phyloP scores from a whole-genome alignment of 2,329 filamentous ascomycete species.

The Bipolaris victoriae region DNA sequence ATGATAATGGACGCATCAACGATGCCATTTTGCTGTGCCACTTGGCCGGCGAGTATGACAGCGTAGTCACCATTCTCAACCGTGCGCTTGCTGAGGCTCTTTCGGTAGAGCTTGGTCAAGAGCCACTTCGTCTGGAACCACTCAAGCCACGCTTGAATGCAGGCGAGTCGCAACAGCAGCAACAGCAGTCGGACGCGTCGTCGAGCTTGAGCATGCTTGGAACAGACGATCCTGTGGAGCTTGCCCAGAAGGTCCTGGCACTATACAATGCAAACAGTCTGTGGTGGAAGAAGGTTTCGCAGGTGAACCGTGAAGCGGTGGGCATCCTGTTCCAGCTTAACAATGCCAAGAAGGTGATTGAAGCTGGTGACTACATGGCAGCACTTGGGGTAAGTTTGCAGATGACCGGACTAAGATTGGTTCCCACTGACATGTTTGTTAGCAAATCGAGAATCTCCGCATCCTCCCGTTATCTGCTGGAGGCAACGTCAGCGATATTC shows the following conservation, averaged over 20 bases:
- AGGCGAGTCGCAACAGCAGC: constrained; percentile 41
- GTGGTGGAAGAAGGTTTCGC: constrained; percentile 65
- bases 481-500: constrained; percentile 79
- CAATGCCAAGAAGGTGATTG: constrained; percentile 64
- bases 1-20: constrained; percentile 90
- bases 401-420: not conserved
- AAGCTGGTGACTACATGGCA: constrained; percentile 63
- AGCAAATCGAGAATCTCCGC: constrained; percentile 75
- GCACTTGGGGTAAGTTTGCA: constrained; percentile 68
- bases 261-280: constrained; percentile 67
- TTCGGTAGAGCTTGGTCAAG: constrained; percentile 82
- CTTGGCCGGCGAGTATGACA: constrained; percentile 92
- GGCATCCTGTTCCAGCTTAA: constrained; percentile 66
- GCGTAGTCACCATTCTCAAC: constrained; percentile 88
- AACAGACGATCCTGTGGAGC: constrained; percentile 68
- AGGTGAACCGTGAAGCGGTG: constrained; percentile 64
- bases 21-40: constrained; percentile 96
- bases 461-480: constrained; percentile 79
- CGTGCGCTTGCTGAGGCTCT: constrained; percentile 89
- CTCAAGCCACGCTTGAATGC: constrained; percentile 69
- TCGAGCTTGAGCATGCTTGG: constrained; percentile 68
- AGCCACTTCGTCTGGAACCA: constrained; percentile 77
- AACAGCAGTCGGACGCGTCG: constrained; percentile 38
- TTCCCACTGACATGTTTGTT: constrained; percentile 9
- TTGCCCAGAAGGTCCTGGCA: constrained; percentile 67